A percentile compares a stretch with the other conserved stretches of the same genome.
These are phyloP conservation scores for Yarrowia deformans DNA, from an alignment of 805 yeast species.

Conservation along the genomic window DNA sequence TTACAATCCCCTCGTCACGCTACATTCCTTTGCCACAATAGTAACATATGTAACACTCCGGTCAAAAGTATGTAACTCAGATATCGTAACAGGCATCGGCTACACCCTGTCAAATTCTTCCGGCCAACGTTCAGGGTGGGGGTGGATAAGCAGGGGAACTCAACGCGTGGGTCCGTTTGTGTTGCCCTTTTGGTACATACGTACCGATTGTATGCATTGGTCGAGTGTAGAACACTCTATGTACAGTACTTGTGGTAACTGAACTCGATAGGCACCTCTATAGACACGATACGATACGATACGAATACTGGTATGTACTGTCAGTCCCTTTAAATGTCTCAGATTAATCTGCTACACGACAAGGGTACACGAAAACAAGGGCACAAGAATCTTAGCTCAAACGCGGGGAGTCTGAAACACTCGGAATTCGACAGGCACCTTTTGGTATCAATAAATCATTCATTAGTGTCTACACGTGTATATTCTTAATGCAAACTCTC, in stretches of 20 bases:
- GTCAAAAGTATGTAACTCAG: not conserved
- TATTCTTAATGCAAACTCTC: conserved; percentile 36
- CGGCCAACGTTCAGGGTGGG: not conserved
- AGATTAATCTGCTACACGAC: too few species aligned
- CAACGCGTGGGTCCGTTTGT: too few species aligned
- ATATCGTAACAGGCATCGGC: not conserved
- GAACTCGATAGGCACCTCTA: too few species aligned
- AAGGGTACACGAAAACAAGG: too few species aligned
- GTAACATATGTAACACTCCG: not conserved
- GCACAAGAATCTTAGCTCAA: not conserved
- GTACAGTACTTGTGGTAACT: too few species aligned
- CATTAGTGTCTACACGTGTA: conserved; percentile 34
- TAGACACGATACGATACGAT: too few species aligned
- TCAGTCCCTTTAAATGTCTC: too few species aligned
- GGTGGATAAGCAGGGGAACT: not conserved
- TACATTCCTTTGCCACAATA: not conserved
- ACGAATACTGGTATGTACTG: too few species aligned
- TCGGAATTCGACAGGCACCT: not conserved
- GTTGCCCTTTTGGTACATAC: too few species aligned
- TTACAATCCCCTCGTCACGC: conserved; percentile 9
- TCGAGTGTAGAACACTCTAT: too few species aligned
- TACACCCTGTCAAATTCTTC: conserved; percentile 10
- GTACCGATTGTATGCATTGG: too few species aligned
- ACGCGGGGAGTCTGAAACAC: conserved; percentile 9
- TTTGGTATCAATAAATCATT: conserved; percentile 23